Conservation (phyloP, 2,329 filamentous ascomycete genomes). For the Phialemoniopsis sp. region DNA sequence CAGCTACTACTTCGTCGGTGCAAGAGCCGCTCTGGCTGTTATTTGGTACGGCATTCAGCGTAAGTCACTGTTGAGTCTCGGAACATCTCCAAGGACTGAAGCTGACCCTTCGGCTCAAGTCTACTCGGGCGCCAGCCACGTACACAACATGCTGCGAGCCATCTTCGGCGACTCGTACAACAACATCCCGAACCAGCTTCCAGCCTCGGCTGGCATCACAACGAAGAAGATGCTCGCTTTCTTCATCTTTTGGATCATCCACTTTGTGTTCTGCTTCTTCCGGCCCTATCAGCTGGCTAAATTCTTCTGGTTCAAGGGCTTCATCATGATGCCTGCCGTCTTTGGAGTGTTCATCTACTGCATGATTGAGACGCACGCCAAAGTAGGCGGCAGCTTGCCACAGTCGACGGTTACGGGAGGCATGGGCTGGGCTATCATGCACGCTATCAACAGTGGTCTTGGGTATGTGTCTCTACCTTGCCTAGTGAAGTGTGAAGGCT, state of each 20-base stretch:
- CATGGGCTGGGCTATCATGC: slow-evolving; percentile 13
- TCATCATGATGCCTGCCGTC: slow-evolving; percentile 29
- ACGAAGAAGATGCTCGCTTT: slow-evolving; percentile 29
- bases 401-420: slow-evolving; percentile 4
- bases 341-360: slow-evolving; percentile 25
- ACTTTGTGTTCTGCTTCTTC: slow-evolving; percentile 33
- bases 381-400: slow-evolving; percentile 20
- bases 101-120: too few relatives aligned
- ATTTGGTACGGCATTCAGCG: slow-evolving; percentile 29
- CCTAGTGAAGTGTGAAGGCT: neutral
- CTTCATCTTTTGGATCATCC: slow-evolving; percentile 31
- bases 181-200: slow-evolving; percentile 30
- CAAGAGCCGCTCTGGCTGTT: slow-evolving; percentile 31
- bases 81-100: too few relatives aligned
- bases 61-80: slow-evolving; percentile 17
- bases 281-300: slow-evolving; percentile 36
- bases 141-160: slow-evolving; percentile 14
- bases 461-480: slow-evolving; percentile 11
- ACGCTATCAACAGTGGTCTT: slow-evolving; percentile 31
- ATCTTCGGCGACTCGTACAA: slow-evolving; percentile 27
- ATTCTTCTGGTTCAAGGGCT: slow-evolving; percentile 39
- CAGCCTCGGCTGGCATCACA: slow-evolving; percentile 29
- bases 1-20: slow-evolving; percentile 34
- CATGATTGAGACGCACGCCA: slow-evolving; percentile 29
- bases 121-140: slow-evolving; percentile 11